These are phyloP conservation scores for Aspergillus indologenus DNA, from an alignment of 495 filamentous ascomycete genomes.

Conservation along the genomic window DNA sequence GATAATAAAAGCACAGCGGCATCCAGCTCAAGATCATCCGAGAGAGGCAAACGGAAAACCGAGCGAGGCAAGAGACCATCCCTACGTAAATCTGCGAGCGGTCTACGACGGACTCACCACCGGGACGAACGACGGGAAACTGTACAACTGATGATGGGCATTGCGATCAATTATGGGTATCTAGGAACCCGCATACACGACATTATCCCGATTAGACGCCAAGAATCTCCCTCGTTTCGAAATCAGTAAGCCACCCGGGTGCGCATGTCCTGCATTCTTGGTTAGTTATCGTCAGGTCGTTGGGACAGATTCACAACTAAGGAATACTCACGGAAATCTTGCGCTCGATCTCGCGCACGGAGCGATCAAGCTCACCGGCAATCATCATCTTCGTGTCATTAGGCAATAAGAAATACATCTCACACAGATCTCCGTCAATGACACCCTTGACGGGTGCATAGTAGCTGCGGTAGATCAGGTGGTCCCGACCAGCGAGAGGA, in stretches of 20 bases:
- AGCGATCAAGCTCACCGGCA: slow-evolving; percentile 86
- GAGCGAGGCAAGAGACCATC: slow-evolving; percentile 56
- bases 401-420: slow-evolving; percentile 77
- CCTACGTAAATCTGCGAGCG: neutral
- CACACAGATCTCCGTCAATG: slow-evolving; percentile 97
- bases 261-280: slow-evolving; percentile 66
- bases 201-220: slow-evolving; percentile 27
- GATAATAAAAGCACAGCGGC: slow-evolving; percentile 25
- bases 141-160: neutral
- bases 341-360: slow-evolving; percentile 85
- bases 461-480: slow-evolving; percentile 91
- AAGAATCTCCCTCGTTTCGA: slow-evolving; percentile 10
- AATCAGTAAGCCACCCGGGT: slow-evolving; percentile 78
- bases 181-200: slow-evolving; percentile 22
- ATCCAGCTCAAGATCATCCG: slow-evolving; percentile 59
- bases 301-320: neutral
- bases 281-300: slow-evolving; percentile 22
- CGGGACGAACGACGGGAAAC: too few species aligned
- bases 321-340: slow-evolving; percentile 76
- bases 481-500: slow-evolving; percentile 85
- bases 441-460: slow-evolving; percentile 97
- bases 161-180: slow-evolving; percentile 25
- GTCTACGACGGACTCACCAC: neutral
- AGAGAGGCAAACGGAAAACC: slow-evolving; percentile 44
- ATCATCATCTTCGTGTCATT: slow-evolving; percentile 92